Conservation (phyloP, 768 basidiomycete species). For the Leccinellum luteum region DNA sequence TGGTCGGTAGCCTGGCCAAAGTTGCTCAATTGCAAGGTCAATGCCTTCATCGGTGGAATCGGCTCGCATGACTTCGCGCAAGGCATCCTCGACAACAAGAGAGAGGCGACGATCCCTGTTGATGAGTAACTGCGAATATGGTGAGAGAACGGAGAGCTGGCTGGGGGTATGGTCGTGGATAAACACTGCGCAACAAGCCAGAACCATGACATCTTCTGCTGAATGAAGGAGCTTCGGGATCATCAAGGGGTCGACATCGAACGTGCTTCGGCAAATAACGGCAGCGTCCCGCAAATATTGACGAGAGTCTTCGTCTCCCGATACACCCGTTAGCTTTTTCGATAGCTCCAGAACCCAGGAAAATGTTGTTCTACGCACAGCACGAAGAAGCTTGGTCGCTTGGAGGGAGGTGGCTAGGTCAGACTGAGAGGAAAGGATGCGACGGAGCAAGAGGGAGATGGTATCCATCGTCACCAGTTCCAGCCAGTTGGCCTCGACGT, state of each 20-base stretch:
- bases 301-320: slow-evolving; percentile 16
- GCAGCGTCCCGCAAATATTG: slow-evolving; percentile 36
- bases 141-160: slow-evolving; percentile 1
- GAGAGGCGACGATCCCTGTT: slow-evolving; percentile 34
- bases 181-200: slow-evolving; percentile 25
- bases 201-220: slow-evolving; percentile 21
- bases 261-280: slow-evolving; percentile 36
- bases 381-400: slow-evolving; percentile 29
- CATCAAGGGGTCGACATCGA: slow-evolving; percentile 23
- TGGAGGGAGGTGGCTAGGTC: slow-evolving; percentile 9
- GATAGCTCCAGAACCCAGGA: slow-evolving; percentile 38
- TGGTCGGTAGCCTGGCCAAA: slow-evolving; percentile 27
- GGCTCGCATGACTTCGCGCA: slow-evolving; percentile 3
- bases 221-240: slow-evolving; percentile 15
- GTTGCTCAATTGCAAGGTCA: slow-evolving; percentile 13
- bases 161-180: slow-evolving; percentile 27
- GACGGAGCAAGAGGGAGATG: slow-evolving; percentile 33
- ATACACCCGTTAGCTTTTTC: slow-evolving; percentile 15
- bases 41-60: slow-evolving; percentile 10
- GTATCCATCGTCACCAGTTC: slow-evolving; percentile 32
- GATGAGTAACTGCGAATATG: slow-evolving; percentile 17
- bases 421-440: slow-evolving; percentile 33
- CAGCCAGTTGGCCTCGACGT: slow-evolving; percentile 42
- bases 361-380: slow-evolving; percentile 31
- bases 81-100: slow-evolving; percentile 17